Evolutionary conservation across 192 early-diverging fungal species (phyloP).

Genomic region (Coemansia sp.): DNA sequence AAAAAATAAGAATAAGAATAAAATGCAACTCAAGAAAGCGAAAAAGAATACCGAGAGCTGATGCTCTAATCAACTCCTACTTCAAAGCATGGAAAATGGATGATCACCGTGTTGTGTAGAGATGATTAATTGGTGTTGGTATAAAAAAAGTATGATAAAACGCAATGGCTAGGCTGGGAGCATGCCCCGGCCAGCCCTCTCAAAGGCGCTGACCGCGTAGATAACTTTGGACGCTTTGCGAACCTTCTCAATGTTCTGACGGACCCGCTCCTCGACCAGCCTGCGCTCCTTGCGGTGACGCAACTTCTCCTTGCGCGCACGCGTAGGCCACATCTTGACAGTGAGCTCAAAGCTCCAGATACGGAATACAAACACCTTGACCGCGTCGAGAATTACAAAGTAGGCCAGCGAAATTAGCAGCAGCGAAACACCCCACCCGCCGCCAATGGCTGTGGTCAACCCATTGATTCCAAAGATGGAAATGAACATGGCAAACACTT

Average conservation of each 20-base stretch:
- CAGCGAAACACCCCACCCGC: conserved; percentile 72
- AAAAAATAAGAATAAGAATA: neutral
- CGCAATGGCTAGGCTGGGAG: conserved; percentile 6
- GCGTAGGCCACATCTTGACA: conserved; percentile 78
- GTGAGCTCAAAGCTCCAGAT: conserved; percentile 91
- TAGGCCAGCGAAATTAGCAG: conserved; percentile 77
- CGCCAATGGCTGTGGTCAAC: conserved; percentile 65
- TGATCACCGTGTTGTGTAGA: too few relatives aligned
- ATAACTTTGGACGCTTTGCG: conserved; percentile 41
- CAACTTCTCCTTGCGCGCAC: conserved; percentile 64
- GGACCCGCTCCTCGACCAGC: conserved; percentile 56
- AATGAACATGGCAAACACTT: conserved; percentile 87
- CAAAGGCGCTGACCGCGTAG: conserved; percentile 38
- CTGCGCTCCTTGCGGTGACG: conserved; percentile 54
- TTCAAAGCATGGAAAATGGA: too few relatives aligned
- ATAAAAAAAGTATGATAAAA: too few relatives aligned
- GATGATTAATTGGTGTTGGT: neutral
- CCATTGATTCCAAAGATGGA: conserved; percentile 71
- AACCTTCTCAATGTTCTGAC: conserved; percentile 43
- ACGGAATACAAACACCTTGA: conserved; percentile 88
- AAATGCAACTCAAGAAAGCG: neutral
- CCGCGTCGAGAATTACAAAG: conserved; percentile 83
- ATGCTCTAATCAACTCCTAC: too few relatives aligned
- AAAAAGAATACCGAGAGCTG: too few relatives aligned
- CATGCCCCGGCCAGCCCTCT: conserved; percentile 27